Percentiles rank a stretch among this genome's conserved stretches.
These are phyloP conservation scores for Tetrastigma voinierianum DNA, from an alignment of 164 flowering plant species.

Conservation along the genomic window DNA sequence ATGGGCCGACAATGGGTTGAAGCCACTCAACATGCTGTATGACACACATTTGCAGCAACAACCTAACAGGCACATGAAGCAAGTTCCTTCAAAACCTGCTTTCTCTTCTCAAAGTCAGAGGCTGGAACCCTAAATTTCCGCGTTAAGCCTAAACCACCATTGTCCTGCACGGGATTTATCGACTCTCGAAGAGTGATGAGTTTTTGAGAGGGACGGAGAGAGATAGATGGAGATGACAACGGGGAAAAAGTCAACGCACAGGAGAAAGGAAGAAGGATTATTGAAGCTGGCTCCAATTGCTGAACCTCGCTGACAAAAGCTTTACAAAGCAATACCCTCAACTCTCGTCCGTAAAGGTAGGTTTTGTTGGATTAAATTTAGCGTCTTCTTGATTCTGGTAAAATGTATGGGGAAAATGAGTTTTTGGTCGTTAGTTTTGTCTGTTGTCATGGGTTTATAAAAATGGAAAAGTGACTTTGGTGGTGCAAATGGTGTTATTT, in stretches of 20 bases:
- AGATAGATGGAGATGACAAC: conserved; percentile 73
- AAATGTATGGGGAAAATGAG: not conserved
- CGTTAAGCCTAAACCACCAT: too few species aligned
- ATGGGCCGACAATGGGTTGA: too few species aligned
- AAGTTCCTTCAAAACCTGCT: too few species aligned
- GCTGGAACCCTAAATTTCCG: too few species aligned
- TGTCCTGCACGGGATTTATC: too few species aligned
- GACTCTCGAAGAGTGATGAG: too few species aligned
- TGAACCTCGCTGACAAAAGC: conserved; percentile 92
- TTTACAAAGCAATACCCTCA: conserved; percentile 72
- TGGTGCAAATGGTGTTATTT: too few species aligned
- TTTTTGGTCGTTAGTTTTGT: not conserved
- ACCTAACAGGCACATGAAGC: too few species aligned
- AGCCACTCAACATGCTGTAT: too few species aligned
- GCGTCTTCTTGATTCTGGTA: not conserved
- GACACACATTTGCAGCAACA: too few species aligned
- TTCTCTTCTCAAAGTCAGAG: too few species aligned
- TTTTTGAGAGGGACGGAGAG: conserved; percentile 8
- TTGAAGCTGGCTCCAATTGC: conserved; percentile 77
- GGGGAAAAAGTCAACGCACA: conserved; percentile 55
- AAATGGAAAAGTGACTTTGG: not conserved
- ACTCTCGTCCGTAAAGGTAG: conserved; percentile 85
- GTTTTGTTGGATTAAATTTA: not conserved
- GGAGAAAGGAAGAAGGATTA: conserved; percentile 64
- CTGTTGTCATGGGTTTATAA: not conserved